Evolutionary conservation across 208 protist genomes (phyloP), one percentile per base, ranked within the genome.

Genomic region (Trypanosoma theileri): DNA sequence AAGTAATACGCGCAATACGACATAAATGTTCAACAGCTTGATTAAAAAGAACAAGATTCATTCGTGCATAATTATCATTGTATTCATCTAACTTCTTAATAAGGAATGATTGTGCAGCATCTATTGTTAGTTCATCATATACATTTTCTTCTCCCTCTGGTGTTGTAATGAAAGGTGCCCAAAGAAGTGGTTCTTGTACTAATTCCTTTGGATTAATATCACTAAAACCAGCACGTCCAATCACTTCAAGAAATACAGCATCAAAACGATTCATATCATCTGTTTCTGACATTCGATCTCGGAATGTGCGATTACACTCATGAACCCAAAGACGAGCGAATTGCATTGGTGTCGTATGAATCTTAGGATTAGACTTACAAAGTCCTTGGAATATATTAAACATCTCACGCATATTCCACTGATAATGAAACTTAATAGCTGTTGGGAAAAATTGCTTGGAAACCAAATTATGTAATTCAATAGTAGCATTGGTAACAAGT

Each of bases 391-490:
- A 98, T 53, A 99, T 93, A 78, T 97, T 98, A 68, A 97, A 97
- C 74, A 99, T 93, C 69, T 99, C 98, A 35, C 98, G 85, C 81
- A 99, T 95, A 83, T 99, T 99, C 95, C 99, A 99, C 68, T 98
- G 88, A 82, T 99, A 99, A 79, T 99, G 98, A 85, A 99, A 99
- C 78, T 99, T 99, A 67, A 99, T 88, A 44, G 98, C 97, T 1
- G 98, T 99, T 17, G 98, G 98, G 73, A 99, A 91, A 80, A 99
- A 99, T 19, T 79, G 80, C 65, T 97, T 96, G 17, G 86, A 81
- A 46, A 98, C 80, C 66, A 86, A 84, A 62, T 81, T 63, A 80
- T 98, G 95, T 21, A 98, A 74, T 71, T 98, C 92, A 69, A 98
- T 97, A 26, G 92, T 94, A 26, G 93, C 93, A 54, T 92, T 92